A percentile compares a stretch with the other conserved stretches of the same genome.
Evolutionary conservation across 768 basidiomycete genomes (phyloP).

Genomic region (Naganishia friedmannii): DNA sequence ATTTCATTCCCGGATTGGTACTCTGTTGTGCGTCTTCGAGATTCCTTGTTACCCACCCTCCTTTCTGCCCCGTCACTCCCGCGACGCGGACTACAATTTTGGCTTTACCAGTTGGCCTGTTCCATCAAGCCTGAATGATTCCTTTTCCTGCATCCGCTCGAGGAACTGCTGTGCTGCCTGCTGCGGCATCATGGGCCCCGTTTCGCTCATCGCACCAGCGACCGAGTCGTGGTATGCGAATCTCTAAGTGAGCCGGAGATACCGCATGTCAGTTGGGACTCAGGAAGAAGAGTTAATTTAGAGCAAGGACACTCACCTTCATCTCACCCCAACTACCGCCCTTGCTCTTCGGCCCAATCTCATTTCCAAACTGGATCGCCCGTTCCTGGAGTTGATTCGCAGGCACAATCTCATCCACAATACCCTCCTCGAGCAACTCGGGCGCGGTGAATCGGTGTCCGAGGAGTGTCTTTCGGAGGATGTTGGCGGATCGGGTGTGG

Average conservation of each 20-base stretch:
- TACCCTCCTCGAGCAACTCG: conserved; percentile 65
- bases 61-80: too few relatives aligned
- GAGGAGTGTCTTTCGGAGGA: conserved; percentile 70
- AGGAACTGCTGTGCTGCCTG: conserved; percentile 13
- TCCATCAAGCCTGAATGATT: conserved; percentile 20
- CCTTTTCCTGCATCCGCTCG: conserved; percentile 28
- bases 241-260: neutral
- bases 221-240: conserved; percentile 21
- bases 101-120: conserved; percentile 14
- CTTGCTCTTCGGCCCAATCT: conserved; percentile 40
- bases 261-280: neutral
- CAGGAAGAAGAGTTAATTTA: neutral
- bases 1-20: too few relatives aligned
- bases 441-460: conserved; percentile 72
- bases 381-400: conserved; percentile 53
- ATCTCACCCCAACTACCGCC: conserved; percentile 46
- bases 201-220: conserved; percentile 7
- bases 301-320: conserved; percentile 35
- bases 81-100: conserved; percentile 13
- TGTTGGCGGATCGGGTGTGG: conserved; percentile 53
- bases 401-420: conserved; percentile 68
- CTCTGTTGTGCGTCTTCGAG: too few relatives aligned
- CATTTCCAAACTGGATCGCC: conserved; percentile 41
- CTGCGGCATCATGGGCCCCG: conserved; percentile 14
- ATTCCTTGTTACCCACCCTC: too few relatives aligned